A percentile compares a stretch with the other conserved stretches of the same genome.
These are phyloP conservation scores for Alectoria sarmentosa DNA, from an alignment of 495 filamentous ascomycete species.

Conservation along the genomic window DNA sequence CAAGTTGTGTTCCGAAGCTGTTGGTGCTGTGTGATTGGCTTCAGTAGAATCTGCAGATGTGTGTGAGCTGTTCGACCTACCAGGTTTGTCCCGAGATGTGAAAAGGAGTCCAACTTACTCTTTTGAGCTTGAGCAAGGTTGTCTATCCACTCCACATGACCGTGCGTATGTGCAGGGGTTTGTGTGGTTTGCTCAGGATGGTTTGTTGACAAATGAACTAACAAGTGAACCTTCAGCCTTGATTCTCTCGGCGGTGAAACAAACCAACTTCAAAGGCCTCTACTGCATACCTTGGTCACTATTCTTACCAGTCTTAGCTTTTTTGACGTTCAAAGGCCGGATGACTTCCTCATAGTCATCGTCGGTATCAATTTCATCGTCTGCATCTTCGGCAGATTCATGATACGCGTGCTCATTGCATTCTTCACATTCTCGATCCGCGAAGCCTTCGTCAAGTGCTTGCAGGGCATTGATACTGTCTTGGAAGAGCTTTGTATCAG, in stretches of 20 bases:
- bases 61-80: not conserved
- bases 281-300: not conserved
- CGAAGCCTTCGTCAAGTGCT: not conserved
- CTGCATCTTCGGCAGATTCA: not conserved
- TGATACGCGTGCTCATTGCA: not conserved
- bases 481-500: not conserved
- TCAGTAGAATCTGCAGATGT: not conserved
- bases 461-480: not conserved
- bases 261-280: not conserved
- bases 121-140: slow-evolving; percentile 1
- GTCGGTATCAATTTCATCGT: not conserved
- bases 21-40: not conserved
- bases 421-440: not conserved
- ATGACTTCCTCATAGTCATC: not conserved
- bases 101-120: not conserved
- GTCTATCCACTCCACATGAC: not conserved
- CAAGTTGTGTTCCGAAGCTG: not conserved
- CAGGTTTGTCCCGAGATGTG: not conserved
- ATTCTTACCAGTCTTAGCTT: not conserved
- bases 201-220: not conserved
- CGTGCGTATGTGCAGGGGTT: not conserved
- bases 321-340: not conserved
- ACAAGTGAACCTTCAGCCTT: slow-evolving; percentile 1
- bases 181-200: not conserved
- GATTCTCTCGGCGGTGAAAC: not conserved